Conservation (phyloP, 306 rosid species). For the Ceratonia siliqua region DNA sequence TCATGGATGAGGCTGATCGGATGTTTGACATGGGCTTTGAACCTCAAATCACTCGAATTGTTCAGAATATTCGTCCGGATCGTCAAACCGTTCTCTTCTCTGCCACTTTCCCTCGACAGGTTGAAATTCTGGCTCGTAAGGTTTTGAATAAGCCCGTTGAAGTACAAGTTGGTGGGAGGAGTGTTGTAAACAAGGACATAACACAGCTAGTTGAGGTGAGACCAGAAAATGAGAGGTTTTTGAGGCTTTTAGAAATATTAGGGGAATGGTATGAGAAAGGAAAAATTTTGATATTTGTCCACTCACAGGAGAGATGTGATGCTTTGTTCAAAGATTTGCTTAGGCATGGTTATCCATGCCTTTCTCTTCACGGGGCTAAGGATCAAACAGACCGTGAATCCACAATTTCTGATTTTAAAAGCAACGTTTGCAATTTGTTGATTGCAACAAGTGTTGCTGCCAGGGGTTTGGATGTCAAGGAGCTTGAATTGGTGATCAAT, state of each 20-base stretch:
- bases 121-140: constrained; percentile 86
- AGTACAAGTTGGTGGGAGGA: constrained; percentile 94
- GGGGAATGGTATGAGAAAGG: constrained; percentile 97
- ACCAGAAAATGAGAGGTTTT: constrained; percentile 78
- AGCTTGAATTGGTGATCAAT: constrained; percentile 90
- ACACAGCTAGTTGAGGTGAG: constrained; percentile 84
- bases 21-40: constrained; percentile 99
- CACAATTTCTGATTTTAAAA: constrained; percentile 84
- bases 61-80: constrained; percentile 83
- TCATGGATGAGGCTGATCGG: constrained; percentile 97
- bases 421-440: constrained; percentile 83
- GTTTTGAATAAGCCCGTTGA: constrained; percentile 86
- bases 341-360: constrained; percentile 90
- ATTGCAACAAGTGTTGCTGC: constrained; percentile 92
- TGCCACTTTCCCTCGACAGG: constrained; percentile 93
- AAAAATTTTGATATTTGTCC: constrained; percentile 87
- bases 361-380: constrained; percentile 89
- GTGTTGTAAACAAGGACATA: constrained; percentile 94
- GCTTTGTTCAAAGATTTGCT: constrained; percentile 80
- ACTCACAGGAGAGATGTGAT: constrained; percentile 91
- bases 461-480: constrained; percentile 94
- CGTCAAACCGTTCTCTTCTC: constrained; percentile 93
- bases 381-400: constrained; percentile 96
- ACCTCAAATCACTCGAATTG: constrained; percentile 94
- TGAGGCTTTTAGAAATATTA: constrained; percentile 77